phyloP scores from a whole-genome alignment of 78 protist genomes.

The Chrysochromulina parva region DNA sequence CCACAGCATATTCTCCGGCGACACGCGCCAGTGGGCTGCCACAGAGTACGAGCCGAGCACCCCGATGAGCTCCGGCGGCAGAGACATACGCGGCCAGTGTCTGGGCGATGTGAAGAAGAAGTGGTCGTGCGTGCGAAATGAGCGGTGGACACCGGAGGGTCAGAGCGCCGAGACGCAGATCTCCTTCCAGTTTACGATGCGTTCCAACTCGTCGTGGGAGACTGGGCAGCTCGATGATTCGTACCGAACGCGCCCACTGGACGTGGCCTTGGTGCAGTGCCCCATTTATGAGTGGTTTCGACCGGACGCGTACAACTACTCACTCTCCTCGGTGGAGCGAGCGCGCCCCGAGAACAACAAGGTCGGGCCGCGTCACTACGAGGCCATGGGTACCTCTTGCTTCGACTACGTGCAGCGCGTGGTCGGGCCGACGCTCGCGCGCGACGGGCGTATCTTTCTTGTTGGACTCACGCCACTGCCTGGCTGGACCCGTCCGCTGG shows the following conservation, averaged over 20 bases:
- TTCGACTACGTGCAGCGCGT: not conserved
- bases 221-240: not conserved
- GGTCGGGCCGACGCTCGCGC: not conserved
- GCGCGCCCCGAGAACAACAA: not conserved
- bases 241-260: not conserved
- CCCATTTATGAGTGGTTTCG: not conserved
- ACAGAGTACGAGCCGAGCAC: not conserved
- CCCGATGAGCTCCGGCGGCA: not conserved
- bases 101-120: not conserved
- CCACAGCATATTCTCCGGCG: not conserved
- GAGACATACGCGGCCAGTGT: not conserved
- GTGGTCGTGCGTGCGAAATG: not conserved
- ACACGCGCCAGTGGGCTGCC: too few relatives aligned
- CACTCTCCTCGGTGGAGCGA: not conserved
- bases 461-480: not conserved
- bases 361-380: too few relatives aligned
- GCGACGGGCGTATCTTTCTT: not conserved
- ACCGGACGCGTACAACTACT: conserved; percentile 8
- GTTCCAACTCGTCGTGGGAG: conserved; percentile 11
- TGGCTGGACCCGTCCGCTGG: too few relatives aligned
- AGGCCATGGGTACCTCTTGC: not conserved
- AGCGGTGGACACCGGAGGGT: not conserved
- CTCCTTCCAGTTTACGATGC: not conserved
- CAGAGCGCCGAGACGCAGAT: not conserved
- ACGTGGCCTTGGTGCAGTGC: not conserved